Evolutionary conservation across 371 early-diverging fungal species (phyloP).

Genomic region (Mortierella sp.): DNA sequence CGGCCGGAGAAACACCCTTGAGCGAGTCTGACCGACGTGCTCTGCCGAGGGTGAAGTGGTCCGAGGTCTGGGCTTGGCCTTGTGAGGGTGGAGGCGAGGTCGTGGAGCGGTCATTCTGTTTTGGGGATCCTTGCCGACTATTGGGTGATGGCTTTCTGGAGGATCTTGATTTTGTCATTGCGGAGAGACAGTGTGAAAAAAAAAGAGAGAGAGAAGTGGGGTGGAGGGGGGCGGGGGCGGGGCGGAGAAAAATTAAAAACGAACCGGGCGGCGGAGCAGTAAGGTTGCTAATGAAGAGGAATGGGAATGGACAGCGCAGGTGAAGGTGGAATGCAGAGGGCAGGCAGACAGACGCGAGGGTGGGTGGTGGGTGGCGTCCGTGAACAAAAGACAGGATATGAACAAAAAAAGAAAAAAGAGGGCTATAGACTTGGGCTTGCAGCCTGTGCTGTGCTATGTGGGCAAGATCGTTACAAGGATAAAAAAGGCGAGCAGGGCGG

Average conservation of each 20-base stretch:
- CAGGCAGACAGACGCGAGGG: not conserved
- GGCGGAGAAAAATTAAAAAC: not conserved
- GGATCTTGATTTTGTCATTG: slow-evolving; percentile 51
- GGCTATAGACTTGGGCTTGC: not conserved
- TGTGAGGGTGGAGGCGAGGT: not conserved
- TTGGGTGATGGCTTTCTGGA: not conserved
- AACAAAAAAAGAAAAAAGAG: slow-evolving; percentile 3
- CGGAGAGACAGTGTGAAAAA: slow-evolving; percentile 4
- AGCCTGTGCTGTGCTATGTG: too few species aligned
- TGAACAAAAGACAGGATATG: not conserved
- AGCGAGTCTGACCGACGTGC: too few species aligned
- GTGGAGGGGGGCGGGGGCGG: slow-evolving; percentile 9
- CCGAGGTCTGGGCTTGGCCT: not conserved
- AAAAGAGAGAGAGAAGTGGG: too few species aligned
- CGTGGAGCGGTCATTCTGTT: too few species aligned
- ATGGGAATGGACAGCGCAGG: not conserved
- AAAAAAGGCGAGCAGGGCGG: too few species aligned
- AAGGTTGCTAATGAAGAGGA: not conserved
- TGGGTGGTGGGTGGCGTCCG: not conserved
- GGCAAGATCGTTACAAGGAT: too few species aligned
- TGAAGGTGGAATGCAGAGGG: not conserved
- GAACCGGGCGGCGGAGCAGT: too few species aligned
- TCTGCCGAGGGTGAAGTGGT: not conserved
- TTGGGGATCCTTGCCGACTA: too few species aligned
- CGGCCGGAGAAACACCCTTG: not conserved